Evolutionary conservation across 805 yeast genomes (phyloP).

Genomic region (Ogataea parapolymorpha): DNA sequence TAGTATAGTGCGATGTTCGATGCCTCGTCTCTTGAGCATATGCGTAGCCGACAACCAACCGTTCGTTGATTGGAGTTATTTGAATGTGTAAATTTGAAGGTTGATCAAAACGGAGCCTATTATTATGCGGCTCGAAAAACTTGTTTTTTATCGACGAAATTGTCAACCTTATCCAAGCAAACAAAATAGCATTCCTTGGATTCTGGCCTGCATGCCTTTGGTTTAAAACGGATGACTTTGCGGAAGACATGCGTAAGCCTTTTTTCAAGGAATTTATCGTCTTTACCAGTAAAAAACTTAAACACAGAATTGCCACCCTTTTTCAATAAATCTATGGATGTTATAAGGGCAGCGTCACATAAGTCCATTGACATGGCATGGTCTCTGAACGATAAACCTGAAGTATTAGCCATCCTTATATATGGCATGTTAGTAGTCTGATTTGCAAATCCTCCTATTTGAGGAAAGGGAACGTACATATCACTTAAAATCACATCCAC

Average conservation of each 20-base stretch:
- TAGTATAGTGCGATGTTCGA: background rate
- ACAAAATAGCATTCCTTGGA: slow-evolving; percentile 83
- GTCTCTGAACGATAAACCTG: slow-evolving; percentile 78
- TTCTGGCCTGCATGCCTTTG: slow-evolving; percentile 72
- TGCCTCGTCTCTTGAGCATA: background rate
- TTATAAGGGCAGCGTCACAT: slow-evolving; percentile 84
- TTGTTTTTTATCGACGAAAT: slow-evolving; percentile 38
- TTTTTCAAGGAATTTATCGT: slow-evolving; percentile 61
- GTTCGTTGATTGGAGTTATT: background rate
- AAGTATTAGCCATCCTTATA: slow-evolving; percentile 89
- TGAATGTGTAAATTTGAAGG: background rate
- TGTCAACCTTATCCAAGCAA: slow-evolving; percentile 48
- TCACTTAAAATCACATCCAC: slow-evolving; percentile 74
- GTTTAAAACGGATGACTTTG: slow-evolving; percentile 69
- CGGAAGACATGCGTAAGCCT: slow-evolving; percentile 58
- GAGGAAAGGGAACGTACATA: slow-evolving; percentile 72
- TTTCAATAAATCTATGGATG: slow-evolving; percentile 67
- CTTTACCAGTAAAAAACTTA: slow-evolving; percentile 82
- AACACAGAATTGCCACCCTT: slow-evolving; percentile 74
- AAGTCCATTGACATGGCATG: slow-evolving; percentile 85
- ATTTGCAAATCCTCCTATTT: slow-evolving; percentile 48
- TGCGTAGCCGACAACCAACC: background rate
- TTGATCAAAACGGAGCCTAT: too few relatives aligned
- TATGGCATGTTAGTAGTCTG: slow-evolving; percentile 75
- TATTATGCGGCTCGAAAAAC: slow-evolving; percentile 36